Conservation (phyloP, 129 eudicot genomes). For the Tagetes patula region DNA sequence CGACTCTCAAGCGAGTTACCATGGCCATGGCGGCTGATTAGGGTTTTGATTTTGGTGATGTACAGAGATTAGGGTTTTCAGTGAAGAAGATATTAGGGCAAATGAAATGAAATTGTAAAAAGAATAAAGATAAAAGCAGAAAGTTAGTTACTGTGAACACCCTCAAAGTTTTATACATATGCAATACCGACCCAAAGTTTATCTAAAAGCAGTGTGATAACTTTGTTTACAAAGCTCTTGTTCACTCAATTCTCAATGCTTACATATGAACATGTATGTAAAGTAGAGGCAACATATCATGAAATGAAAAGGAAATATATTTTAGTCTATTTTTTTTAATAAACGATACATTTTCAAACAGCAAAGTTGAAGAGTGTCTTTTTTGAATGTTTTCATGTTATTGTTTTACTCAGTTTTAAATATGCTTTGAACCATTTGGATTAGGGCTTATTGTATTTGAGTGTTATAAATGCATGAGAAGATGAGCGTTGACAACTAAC, state of each 20-base stretch:
- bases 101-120: not conserved
- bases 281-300: not conserved
- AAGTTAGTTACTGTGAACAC: constrained; percentile 7
- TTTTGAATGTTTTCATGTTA: not conserved
- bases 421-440: too few relatives aligned
- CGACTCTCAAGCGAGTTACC: constrained; percentile 49
- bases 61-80: constrained; percentile 31
- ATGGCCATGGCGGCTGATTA: constrained; percentile 66
- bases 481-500: too few relatives aligned
- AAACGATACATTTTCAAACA: too few relatives aligned
- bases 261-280: not conserved
- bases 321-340: too few relatives aligned
- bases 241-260: not conserved
- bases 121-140: not conserved
- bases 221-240: not conserved
- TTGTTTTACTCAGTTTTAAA: not conserved
- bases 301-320: not conserved
- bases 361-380: too few relatives aligned
- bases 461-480: too few relatives aligned
- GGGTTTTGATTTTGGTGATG: constrained; percentile 30
- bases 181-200: not conserved
- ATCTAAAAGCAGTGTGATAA: not conserved
- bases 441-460: too few relatives aligned
- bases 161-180: constrained; percentile 11
- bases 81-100: constrained; percentile 14